Percentiles rank a stretch among this genome's conserved stretches.
phyloP scores from a whole-genome alignment of 2,329 filamentous ascomycete genomes.

The Phoma sp. region DNA sequence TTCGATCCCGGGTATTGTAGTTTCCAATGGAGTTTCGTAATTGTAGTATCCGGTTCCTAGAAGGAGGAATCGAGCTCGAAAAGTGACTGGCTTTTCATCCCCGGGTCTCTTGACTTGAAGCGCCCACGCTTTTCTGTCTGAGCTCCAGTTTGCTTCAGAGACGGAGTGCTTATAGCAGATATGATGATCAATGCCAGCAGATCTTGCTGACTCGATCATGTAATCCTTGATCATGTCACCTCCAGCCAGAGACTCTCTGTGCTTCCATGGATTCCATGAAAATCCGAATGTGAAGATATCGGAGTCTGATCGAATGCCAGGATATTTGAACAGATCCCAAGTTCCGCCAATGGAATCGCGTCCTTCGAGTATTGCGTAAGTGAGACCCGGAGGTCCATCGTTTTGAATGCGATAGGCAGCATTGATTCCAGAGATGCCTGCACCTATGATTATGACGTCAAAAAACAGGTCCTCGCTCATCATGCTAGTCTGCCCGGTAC shows the following conservation, averaged over 20 bases:
- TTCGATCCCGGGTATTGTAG: constrained; percentile 67
- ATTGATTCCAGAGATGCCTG: constrained; percentile 75
- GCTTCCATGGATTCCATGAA: constrained; percentile 68
- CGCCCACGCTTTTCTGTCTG: constrained; percentile 41
- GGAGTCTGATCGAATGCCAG: constrained; percentile 60
- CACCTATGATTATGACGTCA: constrained; percentile 66
- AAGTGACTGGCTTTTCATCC: background rate
- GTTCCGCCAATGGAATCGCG: constrained; percentile 71
- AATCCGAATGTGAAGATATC: constrained; percentile 60
- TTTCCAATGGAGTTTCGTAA: constrained; percentile 65
- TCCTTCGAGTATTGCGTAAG: constrained; percentile 70
- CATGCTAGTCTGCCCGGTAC: background rate
- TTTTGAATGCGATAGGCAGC: constrained; percentile 70
- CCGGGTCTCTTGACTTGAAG: background rate
- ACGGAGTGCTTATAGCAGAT: constrained; percentile 49
- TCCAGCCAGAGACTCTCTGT: constrained; percentile 48
- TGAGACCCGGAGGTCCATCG: constrained; percentile 55
- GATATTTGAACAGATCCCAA: constrained; percentile 75
- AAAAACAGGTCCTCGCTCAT: background rate
- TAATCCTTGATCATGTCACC: constrained; percentile 49
- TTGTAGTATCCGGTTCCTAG: constrained; percentile 73
- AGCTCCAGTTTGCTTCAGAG: constrained; percentile 45
- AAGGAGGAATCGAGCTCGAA: constrained; percentile 54
- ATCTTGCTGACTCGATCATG: constrained; percentile 43
- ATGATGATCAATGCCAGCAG: constrained; percentile 50